Conservation (phyloP, 2,329 filamentous ascomycete species). For the Fusarium udum region DNA sequence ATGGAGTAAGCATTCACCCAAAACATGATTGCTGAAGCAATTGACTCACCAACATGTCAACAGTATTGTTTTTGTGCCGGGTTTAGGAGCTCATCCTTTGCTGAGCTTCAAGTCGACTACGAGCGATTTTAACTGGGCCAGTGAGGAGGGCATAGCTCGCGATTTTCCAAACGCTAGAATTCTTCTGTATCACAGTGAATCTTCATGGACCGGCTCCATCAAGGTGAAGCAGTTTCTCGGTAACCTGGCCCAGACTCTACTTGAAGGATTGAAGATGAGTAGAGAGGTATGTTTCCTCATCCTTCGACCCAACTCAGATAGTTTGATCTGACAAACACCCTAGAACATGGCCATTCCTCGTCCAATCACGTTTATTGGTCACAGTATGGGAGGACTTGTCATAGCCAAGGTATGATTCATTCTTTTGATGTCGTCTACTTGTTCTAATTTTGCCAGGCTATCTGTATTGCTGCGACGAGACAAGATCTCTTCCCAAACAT, state of each 20-base stretch:
- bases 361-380: conserved; percentile 55
- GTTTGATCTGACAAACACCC: background rate
- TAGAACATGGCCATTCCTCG: conserved; percentile 32
- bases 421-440: accelerated
- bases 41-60: background rate
- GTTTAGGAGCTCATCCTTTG: conserved; percentile 52
- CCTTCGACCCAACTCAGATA: background rate
- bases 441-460: conserved; percentile 14
- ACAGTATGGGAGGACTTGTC: conserved; percentile 57
- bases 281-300: conserved; percentile 45
- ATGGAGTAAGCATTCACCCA: conserved; percentile 43
- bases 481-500: conserved; percentile 50
- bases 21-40: accelerated
- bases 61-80: conserved; percentile 55
- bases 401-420: conserved; percentile 50
- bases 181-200: conserved; percentile 54
- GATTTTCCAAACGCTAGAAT: conserved; percentile 54
- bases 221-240: conserved; percentile 54
- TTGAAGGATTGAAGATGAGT: conserved; percentile 47
- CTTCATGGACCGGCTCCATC: conserved; percentile 51
- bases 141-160: conserved; percentile 43
- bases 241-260: conserved; percentile 51
- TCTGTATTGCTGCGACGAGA: conserved; percentile 48
- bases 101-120: conserved; percentile 51
- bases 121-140: conserved; percentile 54